Base-by-base conservation (phyloP, 768 basidiomycete species). In the Lactifluus hygrophoroides region DNA sequence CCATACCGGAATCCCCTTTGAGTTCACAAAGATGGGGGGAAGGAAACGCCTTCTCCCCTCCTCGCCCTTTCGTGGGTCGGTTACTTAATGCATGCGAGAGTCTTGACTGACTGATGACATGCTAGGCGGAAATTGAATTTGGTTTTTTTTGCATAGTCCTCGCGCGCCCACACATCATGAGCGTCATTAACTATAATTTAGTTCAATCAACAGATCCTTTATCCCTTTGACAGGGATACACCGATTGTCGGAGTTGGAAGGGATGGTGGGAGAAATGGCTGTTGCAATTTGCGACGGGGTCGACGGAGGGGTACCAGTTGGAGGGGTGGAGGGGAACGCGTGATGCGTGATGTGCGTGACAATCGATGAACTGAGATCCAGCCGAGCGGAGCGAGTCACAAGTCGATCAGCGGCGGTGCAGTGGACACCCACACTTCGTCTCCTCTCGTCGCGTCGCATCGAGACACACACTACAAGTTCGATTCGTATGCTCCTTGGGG, bases 351-450 rank as follows among this genome's bases (percentile, higher is more conserved):
- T 32, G 32, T 32, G 32, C 10, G 32, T 32, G 32, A 44, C 17
- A 35, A 23, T 44, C 14, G 28, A 27, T 56, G 47, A 16, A 16
- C 55, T 48, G 46, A 43, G 42, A 48, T 56, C 19, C 27, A 34
- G n/a, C 54, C 45, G 44, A 47, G 45, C 43, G 56, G 44, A 47
- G 45, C 43, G 56, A 51, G 48, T 57, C 56, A 57, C 42, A 51
- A 19, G 37, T 50, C 4, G 16, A 59, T 59, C 58, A 59, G 27
- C n/a, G 58, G 58, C 58, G 34, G 53, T 59, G 58, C 53, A 44
- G 38, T 42, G n/a, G 23, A 43, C 42, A n/a, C n/a, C n/a, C n/a
- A n/a, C n/a, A n/a, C n/a, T n/a, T n/a, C n/a, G n/a, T n/a, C n/a
- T n/a, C n/a, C n/a, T n/a, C n/a, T n/a, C n/a, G n/a, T n/a, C 21